phyloP scores from a whole-genome alignment of 352 stramenopile species.

The Globisporangium ultimum region DNA sequence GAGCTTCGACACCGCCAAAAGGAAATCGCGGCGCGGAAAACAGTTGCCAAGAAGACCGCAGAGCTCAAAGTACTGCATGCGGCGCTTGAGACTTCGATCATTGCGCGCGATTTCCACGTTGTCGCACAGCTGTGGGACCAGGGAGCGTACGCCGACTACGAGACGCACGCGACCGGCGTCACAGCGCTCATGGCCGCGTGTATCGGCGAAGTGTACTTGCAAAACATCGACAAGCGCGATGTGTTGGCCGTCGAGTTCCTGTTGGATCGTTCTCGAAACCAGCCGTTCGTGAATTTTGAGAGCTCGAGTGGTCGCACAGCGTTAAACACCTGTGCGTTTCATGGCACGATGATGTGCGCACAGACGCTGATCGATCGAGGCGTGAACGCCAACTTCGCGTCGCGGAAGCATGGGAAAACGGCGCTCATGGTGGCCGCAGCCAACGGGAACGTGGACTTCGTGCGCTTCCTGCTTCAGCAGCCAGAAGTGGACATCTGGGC shows the following conservation, averaged over 20 bases:
- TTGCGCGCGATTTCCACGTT: constrained; percentile 33
- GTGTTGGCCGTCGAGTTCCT: constrained; percentile 63
- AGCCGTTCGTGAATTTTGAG: constrained; percentile 60
- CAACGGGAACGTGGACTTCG: constrained; percentile 42
- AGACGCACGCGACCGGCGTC: constrained; percentile 33
- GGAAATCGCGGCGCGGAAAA: constrained; percentile 43
- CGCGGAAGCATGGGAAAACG: constrained; percentile 28
- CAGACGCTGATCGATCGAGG: constrained; percentile 51
- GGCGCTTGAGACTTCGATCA: constrained; percentile 41
- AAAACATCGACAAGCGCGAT: constrained; percentile 43
- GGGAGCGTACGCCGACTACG: constrained; percentile 65
- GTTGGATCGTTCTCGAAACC: constrained; percentile 45
- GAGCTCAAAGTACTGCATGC: constrained; percentile 44
- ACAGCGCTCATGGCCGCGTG: constrained; percentile 55
- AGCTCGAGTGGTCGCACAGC: constrained; percentile 46
- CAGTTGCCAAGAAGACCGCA: constrained; percentile 35
- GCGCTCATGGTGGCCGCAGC: constrained; percentile 58
- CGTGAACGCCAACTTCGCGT: constrained; percentile 43
- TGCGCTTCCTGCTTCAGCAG: constrained; percentile 51
- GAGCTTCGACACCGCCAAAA: constrained; percentile 16
- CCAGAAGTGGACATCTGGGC: constrained; percentile 31
- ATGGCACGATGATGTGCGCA: constrained; percentile 46
- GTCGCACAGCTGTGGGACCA: constrained; percentile 42
- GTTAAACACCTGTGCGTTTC: constrained; percentile 35
- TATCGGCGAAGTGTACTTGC: constrained; percentile 52